Base-by-base conservation (phyloP, 73 alveolate genomes). In the Strombidium stylifer region DNA sequence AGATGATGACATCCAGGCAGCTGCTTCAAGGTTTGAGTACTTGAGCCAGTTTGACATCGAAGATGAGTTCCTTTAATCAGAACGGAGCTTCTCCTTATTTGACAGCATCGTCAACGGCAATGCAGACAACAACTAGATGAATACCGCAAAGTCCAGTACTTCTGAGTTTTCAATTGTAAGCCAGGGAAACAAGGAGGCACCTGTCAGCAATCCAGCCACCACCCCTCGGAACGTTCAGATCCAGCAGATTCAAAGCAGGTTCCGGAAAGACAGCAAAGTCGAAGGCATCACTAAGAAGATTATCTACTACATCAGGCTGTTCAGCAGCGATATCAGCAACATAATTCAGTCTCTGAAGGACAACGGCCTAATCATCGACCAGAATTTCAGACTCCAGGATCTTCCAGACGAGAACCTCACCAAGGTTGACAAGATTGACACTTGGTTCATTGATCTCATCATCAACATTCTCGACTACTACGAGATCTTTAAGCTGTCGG, bases 401-500 rank as follows among this genome's bases (percentile, higher is more conserved):
- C n/a, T n/a, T n/a, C n/a, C 51, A 50, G 86, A 66, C 14, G 86
- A 84, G 16, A 73, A 81, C 49, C 42, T 81, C 19, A 30, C 87
- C 3, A 96, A 91, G 24, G 50, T 91, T 8, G 98, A 91, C 72
- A 75, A 86, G 26, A 82, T 91, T 4, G 90, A 77, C 46, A 53
- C 69, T 16, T 81, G 75, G 6, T 72, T 87, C 56, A 81, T 91
- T 19, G 58, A 86, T 21, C 57, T 87, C 47, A 69, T 91, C 1
- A 55, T 91, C 16, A 96, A 91, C 67, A 86, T 88, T 6, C 81
- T 91, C 8, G 98, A 91, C 54, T 57, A 87, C 52, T 91, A 77
- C 73, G 92, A 89, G 55, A 44, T 81, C 68, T 87, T 62, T 55
- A 87, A 81, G 62, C 75, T 91, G 11, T 88, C 95, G 31, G 69